Evolutionary conservation across 352 stramenopile genomes (phyloP).

Genomic region (Phytophthora vignae): DNA sequence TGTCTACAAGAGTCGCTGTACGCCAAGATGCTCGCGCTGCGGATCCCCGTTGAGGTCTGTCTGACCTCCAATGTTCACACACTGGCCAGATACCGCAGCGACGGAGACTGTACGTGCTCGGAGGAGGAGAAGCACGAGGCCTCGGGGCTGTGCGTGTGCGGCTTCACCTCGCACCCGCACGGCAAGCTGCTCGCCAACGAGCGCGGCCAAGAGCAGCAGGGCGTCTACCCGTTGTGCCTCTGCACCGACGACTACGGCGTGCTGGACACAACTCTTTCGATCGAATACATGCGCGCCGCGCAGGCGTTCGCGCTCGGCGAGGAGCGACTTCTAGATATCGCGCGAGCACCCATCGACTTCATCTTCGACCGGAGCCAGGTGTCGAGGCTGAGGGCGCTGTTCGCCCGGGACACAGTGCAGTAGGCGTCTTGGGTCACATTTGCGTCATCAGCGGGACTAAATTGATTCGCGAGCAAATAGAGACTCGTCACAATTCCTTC

Average conservation of each 20-base stretch:
- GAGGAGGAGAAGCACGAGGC: conserved; percentile 41
- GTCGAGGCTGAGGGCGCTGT: conserved; percentile 30
- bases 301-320: conserved; percentile 76
- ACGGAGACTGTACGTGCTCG: conserved; percentile 41
- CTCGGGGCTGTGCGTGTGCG: conserved; percentile 60
- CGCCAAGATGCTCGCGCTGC: conserved; percentile 62
- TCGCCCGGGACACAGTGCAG: conserved; percentile 13
- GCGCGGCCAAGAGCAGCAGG: conserved; percentile 32
- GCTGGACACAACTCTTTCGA: conserved; percentile 90
- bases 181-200: conserved; percentile 55
- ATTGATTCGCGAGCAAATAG: neutral
- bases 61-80: conserved; percentile 96
- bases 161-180: conserved; percentile 88
- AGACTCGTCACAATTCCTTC: conserved; percentile 20
- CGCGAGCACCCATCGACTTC: conserved; percentile 50
- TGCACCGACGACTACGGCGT: conserved; percentile 95
- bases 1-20: conserved; percentile 81
- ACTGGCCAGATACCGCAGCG: conserved; percentile 76
- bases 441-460: neutral
- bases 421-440: neutral
- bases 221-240: conserved; percentile 85
- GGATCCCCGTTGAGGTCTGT: conserved; percentile 94
- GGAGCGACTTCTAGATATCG: conserved; percentile 52
- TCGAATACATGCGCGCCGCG: conserved; percentile 87
- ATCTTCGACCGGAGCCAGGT: conserved; percentile 68